Conservation (phyloP, 495 filamentous ascomycete species). For the Annulohypoxylon nitens region DNA sequence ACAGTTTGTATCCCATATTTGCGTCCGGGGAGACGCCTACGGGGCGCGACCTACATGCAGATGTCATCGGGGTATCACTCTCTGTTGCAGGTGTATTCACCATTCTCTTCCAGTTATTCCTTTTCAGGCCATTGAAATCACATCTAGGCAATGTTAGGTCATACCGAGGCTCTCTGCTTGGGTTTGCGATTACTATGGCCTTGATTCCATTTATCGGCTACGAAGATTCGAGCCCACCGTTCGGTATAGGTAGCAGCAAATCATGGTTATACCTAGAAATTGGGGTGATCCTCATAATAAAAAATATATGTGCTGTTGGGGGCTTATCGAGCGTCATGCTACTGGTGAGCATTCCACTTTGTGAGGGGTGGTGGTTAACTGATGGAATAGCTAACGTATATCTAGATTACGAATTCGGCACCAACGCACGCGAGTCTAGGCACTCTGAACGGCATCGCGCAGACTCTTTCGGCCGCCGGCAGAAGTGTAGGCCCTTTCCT, state of each 20-base stretch:
- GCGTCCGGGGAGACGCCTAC: slow-evolving; percentile 77
- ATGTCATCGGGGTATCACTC: slow-evolving; percentile 86
- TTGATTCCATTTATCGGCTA: slow-evolving; percentile 93
- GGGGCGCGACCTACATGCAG: slow-evolving; percentile 79
- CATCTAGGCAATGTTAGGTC: slow-evolving; percentile 87
- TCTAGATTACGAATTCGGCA: slow-evolving; percentile 90
- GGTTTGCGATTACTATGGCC: slow-evolving; percentile 84
- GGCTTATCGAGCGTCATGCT: slow-evolving; percentile 90
- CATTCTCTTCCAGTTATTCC: slow-evolving; percentile 87
- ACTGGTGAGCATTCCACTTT: slow-evolving; percentile 67
- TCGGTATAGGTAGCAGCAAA: slow-evolving; percentile 67
- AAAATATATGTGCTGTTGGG: slow-evolving; percentile 88
- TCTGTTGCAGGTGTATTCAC: slow-evolving; percentile 86
- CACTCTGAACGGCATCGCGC: slow-evolving; percentile 92
- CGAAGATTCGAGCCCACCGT: slow-evolving; percentile 63
- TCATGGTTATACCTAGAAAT: slow-evolving; percentile 80
- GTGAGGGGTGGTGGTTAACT: background rate
- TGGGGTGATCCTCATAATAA: slow-evolving; percentile 82
- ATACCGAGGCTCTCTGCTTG: slow-evolving; percentile 83
- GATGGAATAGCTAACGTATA: slow-evolving; percentile 23
- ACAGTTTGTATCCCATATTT: slow-evolving; percentile 93
- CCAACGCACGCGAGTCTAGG: slow-evolving; percentile 88
- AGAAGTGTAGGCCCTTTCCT: slow-evolving; percentile 90
- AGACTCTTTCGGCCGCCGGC: slow-evolving; percentile 92
- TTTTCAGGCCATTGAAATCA: slow-evolving; percentile 83